Percentiles rank a stretch among this genome's conserved stretches.
phyloP scores from a whole-genome alignment of 1,284 basidiomycete genomes.

The Ceratobasidium sp. region DNA sequence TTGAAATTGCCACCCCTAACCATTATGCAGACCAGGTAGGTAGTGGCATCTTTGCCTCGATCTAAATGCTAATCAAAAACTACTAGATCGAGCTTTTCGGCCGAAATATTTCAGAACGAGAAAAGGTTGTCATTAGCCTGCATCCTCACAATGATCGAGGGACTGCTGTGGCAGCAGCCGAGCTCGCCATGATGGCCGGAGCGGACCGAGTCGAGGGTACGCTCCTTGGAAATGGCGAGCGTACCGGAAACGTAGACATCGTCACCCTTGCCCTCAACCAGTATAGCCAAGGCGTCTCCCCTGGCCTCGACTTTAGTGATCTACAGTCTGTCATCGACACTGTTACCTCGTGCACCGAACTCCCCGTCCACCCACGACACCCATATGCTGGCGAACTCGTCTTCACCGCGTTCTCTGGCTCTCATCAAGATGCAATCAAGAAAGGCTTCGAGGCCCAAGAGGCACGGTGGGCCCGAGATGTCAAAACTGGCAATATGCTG shows the following conservation, averaged over 20 bases:
- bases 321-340: slow-evolving; percentile 91
- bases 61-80: background rate
- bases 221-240: slow-evolving; percentile 97
- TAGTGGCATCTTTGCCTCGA: slow-evolving; percentile 6
- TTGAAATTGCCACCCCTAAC: slow-evolving; percentile 97
- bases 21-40: slow-evolving; percentile 95
- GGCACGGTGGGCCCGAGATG: slow-evolving; percentile 62
- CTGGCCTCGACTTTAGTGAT: slow-evolving; percentile 92
- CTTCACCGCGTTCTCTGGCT: slow-evolving; percentile 98
- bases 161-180: slow-evolving; percentile 94
- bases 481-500: slow-evolving; percentile 65
- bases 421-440: slow-evolving; percentile 99
- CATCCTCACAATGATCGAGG: slow-evolving; percentile 99
- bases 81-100: slow-evolving; percentile 93
- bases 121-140: slow-evolving; percentile 89
- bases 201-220: slow-evolving; percentile 98
- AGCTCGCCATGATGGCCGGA: slow-evolving; percentile 94
- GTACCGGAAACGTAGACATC: slow-evolving; percentile 98
- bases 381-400: slow-evolving; percentile 99
- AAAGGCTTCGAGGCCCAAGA: slow-evolving; percentile 95
- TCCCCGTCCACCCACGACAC: slow-evolving; percentile 94
- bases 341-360: slow-evolving; percentile 94
- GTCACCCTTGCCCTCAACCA: slow-evolving; percentile 96
- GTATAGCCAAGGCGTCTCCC: slow-evolving; percentile 93
- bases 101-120: slow-evolving; percentile 83